Evolutionary conservation across 2,329 filamentous ascomycete genomes (phyloP).

Genomic region (Diplocarpon mali): DNA sequence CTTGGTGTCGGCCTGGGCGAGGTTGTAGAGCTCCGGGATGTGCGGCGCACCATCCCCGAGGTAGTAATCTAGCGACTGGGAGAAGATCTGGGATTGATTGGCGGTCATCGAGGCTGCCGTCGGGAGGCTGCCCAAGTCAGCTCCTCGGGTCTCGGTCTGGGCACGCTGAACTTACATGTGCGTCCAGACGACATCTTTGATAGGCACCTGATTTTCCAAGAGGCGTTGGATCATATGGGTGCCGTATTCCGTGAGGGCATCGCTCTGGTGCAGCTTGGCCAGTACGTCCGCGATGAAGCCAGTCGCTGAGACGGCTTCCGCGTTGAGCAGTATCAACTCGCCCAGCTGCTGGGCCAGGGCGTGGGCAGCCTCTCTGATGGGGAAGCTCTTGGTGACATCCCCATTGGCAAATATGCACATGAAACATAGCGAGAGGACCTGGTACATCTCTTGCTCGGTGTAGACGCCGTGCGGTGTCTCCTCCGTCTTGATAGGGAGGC

Average conservation of each 20-base stretch:
- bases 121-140: slow-evolving; percentile 31
- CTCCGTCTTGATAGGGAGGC: slow-evolving; percentile 42
- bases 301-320: slow-evolving; percentile 44
- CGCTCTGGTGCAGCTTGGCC: slow-evolving; percentile 34
- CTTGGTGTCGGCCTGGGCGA: slow-evolving; percentile 43
- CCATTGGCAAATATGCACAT: slow-evolving; percentile 50
- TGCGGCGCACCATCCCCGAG: slow-evolving; percentile 46
- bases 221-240: slow-evolving; percentile 53
- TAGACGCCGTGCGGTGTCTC: slow-evolving; percentile 39
- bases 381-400: slow-evolving; percentile 56
- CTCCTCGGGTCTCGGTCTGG: background rate
- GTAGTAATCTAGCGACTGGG: slow-evolving; percentile 64
- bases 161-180: slow-evolving; percentile 17
- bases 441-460: slow-evolving; percentile 44
- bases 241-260: slow-evolving; percentile 53
- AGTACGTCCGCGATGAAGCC: slow-evolving; percentile 43
- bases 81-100: slow-evolving; percentile 61
- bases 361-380: slow-evolving; percentile 46
- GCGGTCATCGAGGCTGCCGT: slow-evolving; percentile 56
- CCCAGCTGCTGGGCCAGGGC: slow-evolving; percentile 49
- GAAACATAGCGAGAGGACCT: slow-evolving; percentile 54
- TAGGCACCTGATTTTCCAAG: slow-evolving; percentile 48
- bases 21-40: slow-evolving; percentile 46
- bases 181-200: slow-evolving; percentile 48
- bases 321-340: slow-evolving; percentile 49